phyloP scores from a whole-genome alignment of 2,329 filamentous ascomycete species.

The Claviceps spartinae region DNA sequence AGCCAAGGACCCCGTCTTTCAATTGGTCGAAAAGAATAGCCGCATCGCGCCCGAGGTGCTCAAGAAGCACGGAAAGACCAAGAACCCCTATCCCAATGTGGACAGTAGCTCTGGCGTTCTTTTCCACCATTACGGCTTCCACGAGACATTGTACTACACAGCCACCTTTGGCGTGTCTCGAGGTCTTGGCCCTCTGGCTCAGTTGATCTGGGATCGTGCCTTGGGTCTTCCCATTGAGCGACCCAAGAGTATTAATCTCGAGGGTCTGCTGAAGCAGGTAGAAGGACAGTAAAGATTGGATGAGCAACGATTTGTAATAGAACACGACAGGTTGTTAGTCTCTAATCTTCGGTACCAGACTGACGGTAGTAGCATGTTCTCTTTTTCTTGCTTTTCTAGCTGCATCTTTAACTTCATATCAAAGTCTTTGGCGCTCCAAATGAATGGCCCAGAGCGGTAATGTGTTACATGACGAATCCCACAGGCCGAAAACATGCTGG shows the following conservation, averaged over 20 bases:
- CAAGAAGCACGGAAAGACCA: constrained; percentile 93
- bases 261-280: constrained; percentile 63
- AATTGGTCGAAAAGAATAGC: constrained; percentile 85
- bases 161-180: constrained; percentile 57
- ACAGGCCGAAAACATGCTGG: no score
- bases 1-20: constrained; percentile 76
- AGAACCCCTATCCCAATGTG: constrained; percentile 96
- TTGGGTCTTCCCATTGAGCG: constrained; percentile 91
- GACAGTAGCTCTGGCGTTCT: constrained; percentile 86
- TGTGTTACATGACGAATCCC: no score
- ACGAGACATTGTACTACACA: constrained; percentile 90
- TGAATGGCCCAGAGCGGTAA: not conserved
- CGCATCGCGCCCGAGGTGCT: constrained; percentile 83
- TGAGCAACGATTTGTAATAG: not conserved
- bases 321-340: not conserved
- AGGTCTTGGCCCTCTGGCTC: constrained; percentile 75
- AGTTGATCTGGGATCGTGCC: constrained; percentile 92
- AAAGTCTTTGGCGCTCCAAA: not conserved
- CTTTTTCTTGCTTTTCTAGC: not conserved
- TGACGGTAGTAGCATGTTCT: not conserved
- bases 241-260: constrained; percentile 92
- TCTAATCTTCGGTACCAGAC: not conserved
- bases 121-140: constrained; percentile 97
- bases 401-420: not conserved
- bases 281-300: constrained; percentile 26